Conservation (phyloP, 1,284 basidiomycete species). For the Pterulicium gracile region DNA sequence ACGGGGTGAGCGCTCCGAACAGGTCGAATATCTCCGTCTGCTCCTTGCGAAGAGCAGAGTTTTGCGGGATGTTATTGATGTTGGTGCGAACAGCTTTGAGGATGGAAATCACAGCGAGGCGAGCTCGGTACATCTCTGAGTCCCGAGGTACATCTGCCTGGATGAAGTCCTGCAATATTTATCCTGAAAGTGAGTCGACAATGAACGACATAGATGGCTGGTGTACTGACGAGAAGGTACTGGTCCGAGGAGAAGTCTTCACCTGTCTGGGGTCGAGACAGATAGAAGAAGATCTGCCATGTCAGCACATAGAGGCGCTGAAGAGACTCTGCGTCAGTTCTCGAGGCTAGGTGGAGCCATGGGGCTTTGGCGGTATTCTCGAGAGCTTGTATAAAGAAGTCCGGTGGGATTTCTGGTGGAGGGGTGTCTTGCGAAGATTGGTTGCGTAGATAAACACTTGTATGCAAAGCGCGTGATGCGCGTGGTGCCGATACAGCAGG, state of each 20-base stretch:
- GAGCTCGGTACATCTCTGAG: conserved; percentile 19
- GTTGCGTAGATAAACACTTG: too few relatives aligned
- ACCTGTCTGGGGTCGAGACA: not conserved
- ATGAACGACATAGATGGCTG: not conserved
- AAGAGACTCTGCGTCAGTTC: not conserved
- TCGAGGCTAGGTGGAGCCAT: not conserved
- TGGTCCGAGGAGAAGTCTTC: not conserved
- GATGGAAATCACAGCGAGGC: conserved; percentile 14
- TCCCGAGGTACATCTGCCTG: conserved; percentile 14
- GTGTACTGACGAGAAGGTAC: not conserved
- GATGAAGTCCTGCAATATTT: conserved; percentile 14
- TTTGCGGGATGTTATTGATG: conserved; percentile 14
- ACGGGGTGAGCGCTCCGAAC: conserved; percentile 14
- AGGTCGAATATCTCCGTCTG: conserved; percentile 16
- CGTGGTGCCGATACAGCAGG: too few relatives aligned
- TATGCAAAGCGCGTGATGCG: too few relatives aligned
- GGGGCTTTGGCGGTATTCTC: not conserved
- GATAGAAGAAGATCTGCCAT: not conserved
- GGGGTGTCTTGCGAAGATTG: too few relatives aligned
- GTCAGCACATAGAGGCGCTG: not conserved
- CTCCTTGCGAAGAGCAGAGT: conserved; percentile 12
- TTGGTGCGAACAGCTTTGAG: conserved; percentile 13
- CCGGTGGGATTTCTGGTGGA: not conserved
- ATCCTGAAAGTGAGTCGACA: not conserved
- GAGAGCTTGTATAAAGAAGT: not conserved